phyloP scores from a whole-genome alignment of 306 rosid genomes.

The Ochetophila trinervis region DNA sequence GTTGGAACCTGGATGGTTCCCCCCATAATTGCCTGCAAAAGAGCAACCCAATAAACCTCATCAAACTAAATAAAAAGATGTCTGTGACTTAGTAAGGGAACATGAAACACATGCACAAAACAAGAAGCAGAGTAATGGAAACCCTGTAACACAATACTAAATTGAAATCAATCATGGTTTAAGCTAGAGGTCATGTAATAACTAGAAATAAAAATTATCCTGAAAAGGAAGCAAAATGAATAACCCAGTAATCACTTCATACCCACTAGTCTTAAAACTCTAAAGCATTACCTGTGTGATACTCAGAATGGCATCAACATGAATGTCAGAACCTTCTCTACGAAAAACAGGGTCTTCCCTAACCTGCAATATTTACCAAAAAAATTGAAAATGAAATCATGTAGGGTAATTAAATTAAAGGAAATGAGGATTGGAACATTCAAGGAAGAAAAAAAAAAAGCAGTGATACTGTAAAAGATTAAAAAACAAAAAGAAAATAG shows the following conservation, averaged over 20 bases:
- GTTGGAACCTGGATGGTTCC: conserved; percentile 91
- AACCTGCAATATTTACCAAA: conserved; percentile 41
- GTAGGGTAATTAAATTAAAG: not conserved
- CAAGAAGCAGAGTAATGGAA: not conserved
- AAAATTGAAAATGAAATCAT: not conserved
- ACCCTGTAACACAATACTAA: not conserved
- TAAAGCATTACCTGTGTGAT: conserved; percentile 64
- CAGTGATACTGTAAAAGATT: too few relatives aligned
- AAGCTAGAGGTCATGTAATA: not conserved
- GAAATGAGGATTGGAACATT: not conserved
- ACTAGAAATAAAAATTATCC: not conserved
- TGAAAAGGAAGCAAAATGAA: not conserved
- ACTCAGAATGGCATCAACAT: conserved; percentile 76
- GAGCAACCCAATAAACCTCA: conserved; percentile 2
- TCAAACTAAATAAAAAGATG: not conserved
- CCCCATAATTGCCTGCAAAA: conserved; percentile 75
- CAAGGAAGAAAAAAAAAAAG: too few relatives aligned
- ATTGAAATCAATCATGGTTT: not conserved
- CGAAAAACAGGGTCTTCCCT: conserved; percentile 87
- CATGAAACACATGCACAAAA: not conserved
- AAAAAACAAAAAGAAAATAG: conserved; percentile 14
- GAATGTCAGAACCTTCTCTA: conserved; percentile 85
- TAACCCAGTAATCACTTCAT: not conserved
- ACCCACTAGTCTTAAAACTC: not conserved
- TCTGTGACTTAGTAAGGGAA: not conserved